These are phyloP conservation scores for Blastobotrys buckinghamii DNA, from an alignment of 1,139 yeast genomes.

Conservation along the genomic window DNA sequence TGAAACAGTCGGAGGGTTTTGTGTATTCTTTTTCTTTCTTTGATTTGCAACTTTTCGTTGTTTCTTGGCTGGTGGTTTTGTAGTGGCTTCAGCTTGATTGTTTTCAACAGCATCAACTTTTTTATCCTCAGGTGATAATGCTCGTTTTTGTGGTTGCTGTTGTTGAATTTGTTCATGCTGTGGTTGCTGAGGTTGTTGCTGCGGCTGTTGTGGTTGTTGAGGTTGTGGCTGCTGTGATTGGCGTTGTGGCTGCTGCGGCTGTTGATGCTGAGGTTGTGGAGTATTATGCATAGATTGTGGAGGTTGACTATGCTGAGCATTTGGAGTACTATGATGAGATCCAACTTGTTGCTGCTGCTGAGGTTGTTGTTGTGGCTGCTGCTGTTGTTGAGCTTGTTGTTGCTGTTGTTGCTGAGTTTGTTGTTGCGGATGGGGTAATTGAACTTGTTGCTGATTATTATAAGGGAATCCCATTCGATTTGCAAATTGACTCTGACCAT, in stretches of 20 bases:
- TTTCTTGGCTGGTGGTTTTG: slow-evolving; percentile 5
- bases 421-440: slow-evolving; percentile 8
- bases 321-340: slow-evolving; percentile 6
- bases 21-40: slow-evolving; percentile 1
- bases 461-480: background rate
- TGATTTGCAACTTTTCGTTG: background rate
- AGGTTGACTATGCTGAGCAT: slow-evolving; percentile 4
- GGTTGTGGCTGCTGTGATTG: slow-evolving; percentile 11
- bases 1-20: background rate
- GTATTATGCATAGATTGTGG: slow-evolving; percentile 6
- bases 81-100: background rate
- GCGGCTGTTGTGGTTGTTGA: slow-evolving; percentile 16
- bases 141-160: background rate
- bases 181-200: slow-evolving; percentile 2
- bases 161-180: background rate
- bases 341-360: slow-evolving; percentile 9
- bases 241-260: slow-evolving; percentile 9
- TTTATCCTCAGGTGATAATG: background rate
- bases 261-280: slow-evolving; percentile 11
- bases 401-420: slow-evolving; percentile 7
- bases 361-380: slow-evolving; percentile 8
- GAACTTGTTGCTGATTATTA: slow-evolving; percentile 6
- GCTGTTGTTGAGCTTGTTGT: slow-evolving; percentile 9
- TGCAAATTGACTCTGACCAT: slow-evolving; percentile 4
- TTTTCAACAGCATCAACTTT: slow-evolving; percentile 5